Conservation (phyloP, 2,329 filamentous ascomycete species). For the Ophiostoma triangulosporum region DNA sequence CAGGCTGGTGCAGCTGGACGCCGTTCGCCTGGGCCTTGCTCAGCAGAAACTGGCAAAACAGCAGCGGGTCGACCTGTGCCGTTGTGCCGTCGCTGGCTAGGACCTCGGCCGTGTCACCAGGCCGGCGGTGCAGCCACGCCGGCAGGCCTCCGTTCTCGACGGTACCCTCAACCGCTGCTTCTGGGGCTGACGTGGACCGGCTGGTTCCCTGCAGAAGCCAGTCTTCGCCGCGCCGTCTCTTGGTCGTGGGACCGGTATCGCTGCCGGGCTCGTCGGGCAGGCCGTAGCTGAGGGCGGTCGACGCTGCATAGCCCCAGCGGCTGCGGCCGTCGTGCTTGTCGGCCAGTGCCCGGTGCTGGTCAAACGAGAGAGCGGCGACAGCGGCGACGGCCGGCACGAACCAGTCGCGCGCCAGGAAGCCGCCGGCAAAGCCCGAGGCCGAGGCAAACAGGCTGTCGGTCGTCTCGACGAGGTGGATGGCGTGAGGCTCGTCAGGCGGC, state of each 20-base stretch:
- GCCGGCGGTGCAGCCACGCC: slow-evolving; percentile 42
- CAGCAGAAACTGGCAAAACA: slow-evolving; percentile 53
- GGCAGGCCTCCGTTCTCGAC: slow-evolving; percentile 22
- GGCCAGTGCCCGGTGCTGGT: slow-evolving; percentile 52
- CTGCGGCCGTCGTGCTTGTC: slow-evolving; percentile 40
- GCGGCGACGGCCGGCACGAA: slow-evolving; percentile 39
- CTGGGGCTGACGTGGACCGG: slow-evolving; percentile 21
- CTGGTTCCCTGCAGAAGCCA: slow-evolving; percentile 41
- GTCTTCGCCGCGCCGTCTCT: slow-evolving; percentile 35
- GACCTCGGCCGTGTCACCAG: slow-evolving; percentile 43
- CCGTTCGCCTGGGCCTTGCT: slow-evolving; percentile 41
- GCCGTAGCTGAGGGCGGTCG: slow-evolving; percentile 42
- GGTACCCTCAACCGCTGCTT: not conserved
- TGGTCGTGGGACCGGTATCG: not conserved
- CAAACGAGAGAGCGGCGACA: slow-evolving; percentile 55
- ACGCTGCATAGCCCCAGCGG: slow-evolving; percentile 37
- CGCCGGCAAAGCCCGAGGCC: slow-evolving; percentile 60
- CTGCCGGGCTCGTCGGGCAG: slow-evolving; percentile 16
- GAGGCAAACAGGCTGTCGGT: slow-evolving; percentile 50
- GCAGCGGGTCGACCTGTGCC: slow-evolving; percentile 56
- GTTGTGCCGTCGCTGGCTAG: slow-evolving; percentile 48
- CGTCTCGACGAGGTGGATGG: slow-evolving; percentile 34
- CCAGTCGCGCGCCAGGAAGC: slow-evolving; percentile 65
- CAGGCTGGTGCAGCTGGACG: slow-evolving; percentile 52
- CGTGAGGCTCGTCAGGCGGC: slow-evolving; percentile 17